phyloP scores from a whole-genome alignment of 352 stramenopile species.

The Globisporangium nunn region DNA sequence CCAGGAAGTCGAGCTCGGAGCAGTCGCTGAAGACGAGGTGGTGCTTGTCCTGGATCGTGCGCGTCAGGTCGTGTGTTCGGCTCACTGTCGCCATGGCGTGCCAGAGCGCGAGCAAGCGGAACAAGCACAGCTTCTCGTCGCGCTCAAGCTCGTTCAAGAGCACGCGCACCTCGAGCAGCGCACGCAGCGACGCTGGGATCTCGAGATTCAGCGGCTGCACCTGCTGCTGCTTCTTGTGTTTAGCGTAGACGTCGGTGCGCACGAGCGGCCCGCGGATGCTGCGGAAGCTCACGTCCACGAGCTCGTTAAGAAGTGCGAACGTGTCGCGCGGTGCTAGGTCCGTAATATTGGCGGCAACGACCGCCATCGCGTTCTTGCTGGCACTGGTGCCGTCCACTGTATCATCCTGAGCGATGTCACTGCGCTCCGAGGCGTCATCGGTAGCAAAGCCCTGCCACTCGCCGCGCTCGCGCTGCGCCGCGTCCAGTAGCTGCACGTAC shows the following conservation, averaged over 20 bases:
- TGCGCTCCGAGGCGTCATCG: constrained; percentile 5
- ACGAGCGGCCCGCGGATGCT: constrained; percentile 58
- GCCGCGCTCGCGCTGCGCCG: constrained; percentile 52
- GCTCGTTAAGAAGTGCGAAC: constrained; percentile 41
- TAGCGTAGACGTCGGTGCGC: constrained; percentile 30
- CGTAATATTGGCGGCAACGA: constrained; percentile 11
- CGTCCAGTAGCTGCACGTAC: constrained; percentile 61
- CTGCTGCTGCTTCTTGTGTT: constrained; percentile 32
- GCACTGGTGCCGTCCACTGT: constrained; percentile 5
- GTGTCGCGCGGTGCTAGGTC: constrained; percentile 20
- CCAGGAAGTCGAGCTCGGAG: constrained; percentile 56
- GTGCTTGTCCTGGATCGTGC: constrained; percentile 47
- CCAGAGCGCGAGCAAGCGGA: constrained; percentile 53
- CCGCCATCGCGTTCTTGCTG: constrained; percentile 14
- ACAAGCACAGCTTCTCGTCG: constrained; percentile 43
- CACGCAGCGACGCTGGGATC: constrained; percentile 20
- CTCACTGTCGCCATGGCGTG: constrained; percentile 34
- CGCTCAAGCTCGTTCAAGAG: constrained; percentile 38
- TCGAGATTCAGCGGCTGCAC: constrained; percentile 14
- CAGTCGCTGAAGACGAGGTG: constrained; percentile 52
- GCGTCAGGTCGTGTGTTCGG: constrained; percentile 24
- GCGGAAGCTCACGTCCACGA: constrained; percentile 61
- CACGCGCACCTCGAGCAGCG: constrained; percentile 32
- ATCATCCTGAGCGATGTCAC: not conserved
- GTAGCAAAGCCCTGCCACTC: constrained; percentile 57